A percentile compares a stretch with the other conserved stretches of the same genome.
These are phyloP conservation scores for Stygiomarasmius scandens DNA, from an alignment of 1,284 basidiomycete species.

Conservation along the genomic window DNA sequence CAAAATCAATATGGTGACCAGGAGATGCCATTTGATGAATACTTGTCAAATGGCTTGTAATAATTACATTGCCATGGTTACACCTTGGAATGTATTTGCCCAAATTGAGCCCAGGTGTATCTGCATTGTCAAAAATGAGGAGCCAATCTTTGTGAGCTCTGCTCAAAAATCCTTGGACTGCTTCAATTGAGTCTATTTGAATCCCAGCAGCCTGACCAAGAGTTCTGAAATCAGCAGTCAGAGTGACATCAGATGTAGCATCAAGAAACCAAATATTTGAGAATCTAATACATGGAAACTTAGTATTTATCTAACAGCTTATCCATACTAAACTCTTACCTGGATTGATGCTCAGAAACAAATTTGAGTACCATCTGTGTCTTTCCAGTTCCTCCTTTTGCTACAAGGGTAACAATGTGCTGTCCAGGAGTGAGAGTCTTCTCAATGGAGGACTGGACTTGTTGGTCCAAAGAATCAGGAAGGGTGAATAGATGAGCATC, in stretches of 20 bases:
- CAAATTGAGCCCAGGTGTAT: neutral
- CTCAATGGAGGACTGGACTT: too few relatives aligned
- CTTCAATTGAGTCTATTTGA: neutral
- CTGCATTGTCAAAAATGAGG: slow-evolving; percentile 5
- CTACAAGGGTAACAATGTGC: slow-evolving; percentile 3
- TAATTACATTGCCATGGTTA: too few relatives aligned
- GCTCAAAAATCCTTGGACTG: neutral
- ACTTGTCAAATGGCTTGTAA: too few relatives aligned
- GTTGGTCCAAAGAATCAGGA: too few relatives aligned
- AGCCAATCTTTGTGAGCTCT: neutral
- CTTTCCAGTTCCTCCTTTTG: slow-evolving; percentile 7
- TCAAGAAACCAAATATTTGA: slow-evolving; percentile 6
- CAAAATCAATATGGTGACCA: neutral
- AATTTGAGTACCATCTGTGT: slow-evolving; percentile 8
- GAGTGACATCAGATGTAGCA: neutral
- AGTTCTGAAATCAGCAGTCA: neutral
- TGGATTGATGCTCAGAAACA: neutral
- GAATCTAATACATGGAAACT: neutral
- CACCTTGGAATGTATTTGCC: too few relatives aligned
- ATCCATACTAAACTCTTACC: neutral
- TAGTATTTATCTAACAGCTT: neutral
- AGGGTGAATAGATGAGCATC: too few relatives aligned
- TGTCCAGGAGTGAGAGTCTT: too few relatives aligned
- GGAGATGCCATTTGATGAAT: neutral
- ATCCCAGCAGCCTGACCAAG: neutral